Evolutionary conservation across 805 yeast species (phyloP).

Genomic region (Starmerella roubikii): DNA sequence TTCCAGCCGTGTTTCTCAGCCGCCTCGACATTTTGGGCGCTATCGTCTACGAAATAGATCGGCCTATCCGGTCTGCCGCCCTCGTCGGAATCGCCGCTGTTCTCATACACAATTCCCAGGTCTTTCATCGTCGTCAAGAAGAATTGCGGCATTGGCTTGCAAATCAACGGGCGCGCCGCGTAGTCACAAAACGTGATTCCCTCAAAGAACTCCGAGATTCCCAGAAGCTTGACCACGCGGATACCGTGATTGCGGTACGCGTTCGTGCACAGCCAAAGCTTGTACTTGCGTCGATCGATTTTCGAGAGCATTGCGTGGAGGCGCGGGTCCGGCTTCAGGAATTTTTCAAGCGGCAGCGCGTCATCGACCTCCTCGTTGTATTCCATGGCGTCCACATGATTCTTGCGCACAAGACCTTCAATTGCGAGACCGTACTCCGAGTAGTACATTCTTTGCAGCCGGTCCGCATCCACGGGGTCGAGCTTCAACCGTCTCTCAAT

Average conservation of each 20-base stretch:
- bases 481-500: conserved; percentile 53
- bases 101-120: conserved; percentile 39
- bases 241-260: conserved; percentile 86
- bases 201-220: conserved; percentile 85
- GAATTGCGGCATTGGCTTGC: conserved; percentile 75
- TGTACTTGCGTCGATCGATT: conserved; percentile 39
- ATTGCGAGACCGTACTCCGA: conserved; percentile 82
- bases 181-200: conserved; percentile 93
- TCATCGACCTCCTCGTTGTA: conserved; percentile 86
- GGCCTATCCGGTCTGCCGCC: conserved; percentile 18
- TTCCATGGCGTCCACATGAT: conserved; percentile 71
- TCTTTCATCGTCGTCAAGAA: conserved; percentile 44
- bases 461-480: conserved; percentile 58
- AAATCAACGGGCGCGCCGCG: conserved; percentile 43
- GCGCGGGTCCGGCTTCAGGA: conserved; percentile 43
- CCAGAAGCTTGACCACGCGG: conserved; percentile 64
- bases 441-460: conserved; percentile 62
- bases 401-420: conserved; percentile 60
- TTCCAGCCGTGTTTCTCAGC: conserved; percentile 64
- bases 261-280: conserved; percentile 86
- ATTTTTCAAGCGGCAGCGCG: conserved; percentile 68
- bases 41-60: conserved; percentile 79
- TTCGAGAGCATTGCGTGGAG: conserved; percentile 25
- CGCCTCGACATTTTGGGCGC: conserved; percentile 62
- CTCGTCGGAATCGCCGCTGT: too few species aligned